Percentiles rank a stretch among this genome's conserved stretches.
Conservation (phyloP, 768 basidiomycete species). For the Cantharellus anzutake region DNA sequence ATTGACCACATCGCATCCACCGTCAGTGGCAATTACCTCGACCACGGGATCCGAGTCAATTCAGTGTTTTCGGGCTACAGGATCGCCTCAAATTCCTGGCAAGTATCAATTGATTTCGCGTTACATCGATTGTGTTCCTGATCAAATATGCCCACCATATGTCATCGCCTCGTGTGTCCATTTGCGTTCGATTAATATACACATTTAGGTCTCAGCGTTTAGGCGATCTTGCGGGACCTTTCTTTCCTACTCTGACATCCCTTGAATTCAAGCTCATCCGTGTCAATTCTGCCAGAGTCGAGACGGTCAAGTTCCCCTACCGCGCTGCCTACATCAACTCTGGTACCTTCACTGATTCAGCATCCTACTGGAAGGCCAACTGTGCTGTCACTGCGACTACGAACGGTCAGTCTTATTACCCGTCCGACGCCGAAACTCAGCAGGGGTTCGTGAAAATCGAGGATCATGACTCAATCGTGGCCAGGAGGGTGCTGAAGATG, state of each 20-base stretch:
- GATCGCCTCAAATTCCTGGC: slow-evolving; percentile 16
- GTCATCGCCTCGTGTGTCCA: too few relatives aligned
- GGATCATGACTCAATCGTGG: background rate
- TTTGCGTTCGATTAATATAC: slow-evolving; percentile 22
- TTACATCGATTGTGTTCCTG: too few relatives aligned
- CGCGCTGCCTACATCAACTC: slow-evolving; percentile 28
- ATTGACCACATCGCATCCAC: slow-evolving; percentile 37
- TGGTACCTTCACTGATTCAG: slow-evolving; percentile 28
- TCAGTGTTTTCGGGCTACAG: slow-evolving; percentile 39
- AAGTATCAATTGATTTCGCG: too few relatives aligned
- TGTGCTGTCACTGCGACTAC: slow-evolving; percentile 32
- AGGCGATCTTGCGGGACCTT: slow-evolving; percentile 35
- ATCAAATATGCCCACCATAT: too few relatives aligned
- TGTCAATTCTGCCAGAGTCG: slow-evolving; percentile 26
- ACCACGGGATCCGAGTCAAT: slow-evolving; percentile 44
- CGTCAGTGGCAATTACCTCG: slow-evolving; percentile 43
- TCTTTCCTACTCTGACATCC: slow-evolving; percentile 27
- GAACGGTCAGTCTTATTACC: slow-evolving; percentile 15
- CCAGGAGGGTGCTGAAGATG: background rate
- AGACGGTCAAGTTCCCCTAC: slow-evolving; percentile 35
- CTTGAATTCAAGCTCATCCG: slow-evolving; percentile 30
- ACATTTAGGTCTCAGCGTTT: slow-evolving; percentile 47
- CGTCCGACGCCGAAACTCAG: background rate
- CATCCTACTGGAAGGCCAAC: slow-evolving; percentile 38
- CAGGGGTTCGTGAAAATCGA: background rate